Conservation (phyloP, 139 green algal species). For the Coelastrella sp. region DNA sequence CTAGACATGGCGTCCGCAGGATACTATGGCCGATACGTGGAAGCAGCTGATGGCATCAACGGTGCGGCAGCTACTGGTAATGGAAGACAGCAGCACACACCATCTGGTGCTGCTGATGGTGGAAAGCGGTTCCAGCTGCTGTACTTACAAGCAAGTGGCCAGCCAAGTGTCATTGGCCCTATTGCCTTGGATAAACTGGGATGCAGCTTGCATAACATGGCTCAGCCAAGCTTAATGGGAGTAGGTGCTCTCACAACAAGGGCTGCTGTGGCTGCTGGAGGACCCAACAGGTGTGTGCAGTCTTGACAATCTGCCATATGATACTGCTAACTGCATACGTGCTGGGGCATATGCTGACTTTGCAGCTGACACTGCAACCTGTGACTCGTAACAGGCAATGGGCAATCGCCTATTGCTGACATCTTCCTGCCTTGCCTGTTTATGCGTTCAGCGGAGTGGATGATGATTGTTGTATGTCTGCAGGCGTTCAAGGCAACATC, state of each 20-base stretch:
- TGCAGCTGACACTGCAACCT: too few species aligned
- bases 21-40: conserved; percentile 20
- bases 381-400: too few species aligned
- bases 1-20: conserved; percentile 27
- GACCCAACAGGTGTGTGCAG: not conserved
- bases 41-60: too few species aligned
- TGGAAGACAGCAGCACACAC: too few species aligned
- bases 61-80: conserved; percentile 11
- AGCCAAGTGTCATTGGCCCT: conserved; percentile 50
- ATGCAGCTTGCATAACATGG: conserved; percentile 29
- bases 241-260: not conserved
- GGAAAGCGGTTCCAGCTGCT: conserved; percentile 48
- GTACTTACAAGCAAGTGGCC: conserved; percentile 53
- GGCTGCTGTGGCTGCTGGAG: not conserved
- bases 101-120: not conserved
- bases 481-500: not conserved
- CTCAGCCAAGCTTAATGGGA: not conserved
- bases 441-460: not conserved
- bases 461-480: conserved; percentile 4
- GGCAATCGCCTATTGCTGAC: too few species aligned
- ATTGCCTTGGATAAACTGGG: conserved; percentile 49
- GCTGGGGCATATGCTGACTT: too few species aligned
- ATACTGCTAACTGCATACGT: too few species aligned
- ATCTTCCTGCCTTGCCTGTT: not conserved
- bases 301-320: too few species aligned